phyloP scores from a whole-genome alignment of 1,284 basidiomycete species.

The Moniliella sp. region DNA sequence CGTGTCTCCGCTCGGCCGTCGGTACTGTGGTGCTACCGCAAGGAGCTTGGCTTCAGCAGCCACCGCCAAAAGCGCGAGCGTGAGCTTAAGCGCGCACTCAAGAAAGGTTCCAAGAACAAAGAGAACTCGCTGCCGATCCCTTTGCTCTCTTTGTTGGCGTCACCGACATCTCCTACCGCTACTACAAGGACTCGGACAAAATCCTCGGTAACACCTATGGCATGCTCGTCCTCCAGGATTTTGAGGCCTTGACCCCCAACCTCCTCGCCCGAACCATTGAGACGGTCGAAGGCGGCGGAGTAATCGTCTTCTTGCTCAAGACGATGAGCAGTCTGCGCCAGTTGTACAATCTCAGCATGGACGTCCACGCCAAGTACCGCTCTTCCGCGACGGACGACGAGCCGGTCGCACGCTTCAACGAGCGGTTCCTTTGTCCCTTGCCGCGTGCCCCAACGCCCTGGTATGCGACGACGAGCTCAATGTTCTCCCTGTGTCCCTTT shows the following conservation, averaged over 20 bases:
- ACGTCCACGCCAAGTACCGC: constrained; percentile 77
- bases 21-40: constrained; percentile 29
- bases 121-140: constrained; percentile 60
- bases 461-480: constrained; percentile 94
- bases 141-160: constrained; percentile 96
- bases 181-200: constrained; percentile 33
- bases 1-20: constrained; percentile 20
- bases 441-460: constrained; percentile 63
- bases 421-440: constrained; percentile 57
- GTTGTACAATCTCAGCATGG: constrained; percentile 90
- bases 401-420: constrained; percentile 86
- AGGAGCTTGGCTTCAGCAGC: constrained; percentile 38
- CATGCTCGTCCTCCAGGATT: constrained; percentile 92
- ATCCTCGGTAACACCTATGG: constrained; percentile 81
- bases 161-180: constrained; percentile 81
- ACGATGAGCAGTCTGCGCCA: constrained; percentile 84
- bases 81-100: constrained; percentile 32
- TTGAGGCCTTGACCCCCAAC: constrained; percentile 94
- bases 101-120: constrained; percentile 72
- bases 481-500: constrained; percentile 86
- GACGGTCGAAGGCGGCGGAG: constrained; percentile 88
- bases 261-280: constrained; percentile 87
- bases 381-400: constrained; percentile 48
- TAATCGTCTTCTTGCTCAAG: constrained; percentile 74
- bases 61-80: constrained; percentile 63